A percentile compares a stretch with the other conserved stretches of the same genome.
Conservation (phyloP, 345 rosid genomes). For the Hibiscus syriacus region DNA sequence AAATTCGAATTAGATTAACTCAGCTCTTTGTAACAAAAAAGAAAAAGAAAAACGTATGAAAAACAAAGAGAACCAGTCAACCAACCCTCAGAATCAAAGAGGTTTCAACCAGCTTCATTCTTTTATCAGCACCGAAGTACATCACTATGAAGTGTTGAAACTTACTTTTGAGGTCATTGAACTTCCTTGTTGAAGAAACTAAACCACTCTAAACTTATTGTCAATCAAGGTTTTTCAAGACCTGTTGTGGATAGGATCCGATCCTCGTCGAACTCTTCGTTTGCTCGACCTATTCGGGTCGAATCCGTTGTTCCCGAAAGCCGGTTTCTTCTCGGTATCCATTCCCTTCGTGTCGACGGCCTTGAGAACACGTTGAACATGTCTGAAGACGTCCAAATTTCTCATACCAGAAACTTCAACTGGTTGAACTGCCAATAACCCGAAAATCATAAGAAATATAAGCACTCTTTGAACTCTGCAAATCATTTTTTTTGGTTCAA, state of each 20-base stretch:
- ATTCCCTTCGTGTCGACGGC: slow-evolving; percentile 24
- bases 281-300: slow-evolving; percentile 61
- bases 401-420: slow-evolving; percentile 31
- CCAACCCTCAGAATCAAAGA: slow-evolving; percentile 22
- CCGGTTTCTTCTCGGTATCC: slow-evolving; percentile 29
- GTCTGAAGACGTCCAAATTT: slow-evolving; percentile 24
- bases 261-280: slow-evolving; percentile 65
- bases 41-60: slow-evolving; percentile 2
- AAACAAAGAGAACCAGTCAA: slow-evolving; percentile 28
- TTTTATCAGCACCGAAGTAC: neutral
- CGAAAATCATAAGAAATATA: slow-evolving; percentile 45
- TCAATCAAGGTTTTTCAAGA: slow-evolving; percentile 14
- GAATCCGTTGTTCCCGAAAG: slow-evolving; percentile 22
- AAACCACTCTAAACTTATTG: slow-evolving; percentile 5
- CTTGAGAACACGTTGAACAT: slow-evolving; percentile 32
- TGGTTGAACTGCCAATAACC: slow-evolving; percentile 39
- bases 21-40: neutral
- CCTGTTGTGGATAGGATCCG: slow-evolving; percentile 91
- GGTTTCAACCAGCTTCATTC: neutral
- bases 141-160: slow-evolving; percentile 13
- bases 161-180: slow-evolving; percentile 7
- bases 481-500: slow-evolving; percentile 23
- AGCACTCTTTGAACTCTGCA: slow-evolving; percentile 35
- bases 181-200: slow-evolving; percentile 17
- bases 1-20: neutral